Conservation (phyloP, 2,329 filamentous ascomycete genomes). For the Trichoderma aggressivum region DNA sequence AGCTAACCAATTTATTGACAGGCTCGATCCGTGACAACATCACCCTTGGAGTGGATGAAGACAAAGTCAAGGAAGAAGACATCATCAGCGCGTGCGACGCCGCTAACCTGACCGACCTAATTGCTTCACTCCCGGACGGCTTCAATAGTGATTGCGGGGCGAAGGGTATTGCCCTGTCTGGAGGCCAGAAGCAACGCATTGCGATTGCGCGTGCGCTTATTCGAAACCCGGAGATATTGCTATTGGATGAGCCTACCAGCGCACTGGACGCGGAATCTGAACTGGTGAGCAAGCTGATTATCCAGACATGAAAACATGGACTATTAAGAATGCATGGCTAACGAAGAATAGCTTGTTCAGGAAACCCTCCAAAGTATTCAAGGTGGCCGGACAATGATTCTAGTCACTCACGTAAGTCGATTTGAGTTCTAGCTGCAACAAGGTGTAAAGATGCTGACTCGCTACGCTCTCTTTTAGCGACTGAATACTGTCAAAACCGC, state of each 20-base stretch:
- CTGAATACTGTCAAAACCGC: constrained; percentile 14
- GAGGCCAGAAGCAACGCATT: constrained; percentile 57
- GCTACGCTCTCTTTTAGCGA: background rate
- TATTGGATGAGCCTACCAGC: constrained; percentile 57
- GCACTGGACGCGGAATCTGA: constrained; percentile 55
- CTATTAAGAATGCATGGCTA: background rate
- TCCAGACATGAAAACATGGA: background rate
- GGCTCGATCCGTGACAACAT: background rate
- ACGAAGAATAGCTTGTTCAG: constrained; percentile 1
- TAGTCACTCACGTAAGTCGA: constrained; percentile 7
- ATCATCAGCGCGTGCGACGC: background rate
- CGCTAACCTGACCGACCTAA: background rate
- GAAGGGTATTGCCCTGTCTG: background rate
- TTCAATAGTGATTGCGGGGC: background rate
- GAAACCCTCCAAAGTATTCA: constrained; percentile 4
- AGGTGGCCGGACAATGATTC: constrained; percentile 1
- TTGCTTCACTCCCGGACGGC: background rate
- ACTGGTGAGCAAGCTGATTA: constrained; percentile 26
- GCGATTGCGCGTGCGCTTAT: constrained; percentile 54
- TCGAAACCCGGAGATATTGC: constrained; percentile 28
- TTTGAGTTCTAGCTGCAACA: background rate
- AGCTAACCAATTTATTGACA: background rate
- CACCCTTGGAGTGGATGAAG: background rate
- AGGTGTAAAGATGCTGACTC: background rate
- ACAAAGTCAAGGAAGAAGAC: background rate